Conservation (phyloP, 495 filamentous ascomycete species). For the Sordaria brevicollis region DNA sequence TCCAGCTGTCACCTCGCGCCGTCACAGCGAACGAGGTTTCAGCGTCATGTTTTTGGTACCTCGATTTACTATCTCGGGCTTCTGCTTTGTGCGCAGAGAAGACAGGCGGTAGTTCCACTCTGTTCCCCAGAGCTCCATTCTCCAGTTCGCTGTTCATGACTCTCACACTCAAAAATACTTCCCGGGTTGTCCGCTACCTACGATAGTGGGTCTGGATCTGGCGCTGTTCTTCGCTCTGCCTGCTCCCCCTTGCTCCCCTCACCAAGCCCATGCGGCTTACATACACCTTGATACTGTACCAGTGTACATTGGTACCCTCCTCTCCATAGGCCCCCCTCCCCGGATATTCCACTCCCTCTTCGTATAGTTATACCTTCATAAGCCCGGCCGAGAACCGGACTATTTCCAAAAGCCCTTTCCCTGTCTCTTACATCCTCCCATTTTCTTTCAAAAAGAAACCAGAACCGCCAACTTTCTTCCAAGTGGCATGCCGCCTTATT, state of each 20-base stretch:
- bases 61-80: neutral
- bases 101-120: neutral
- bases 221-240: neutral
- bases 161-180: neutral
- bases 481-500: slow-evolving; percentile 69
- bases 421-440: slow-evolving; percentile 3
- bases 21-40: neutral
- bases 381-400: neutral
- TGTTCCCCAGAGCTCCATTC: neutral
- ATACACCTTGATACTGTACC: neutral
- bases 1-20: neutral
- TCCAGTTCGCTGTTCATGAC: neutral
- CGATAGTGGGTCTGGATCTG: neutral
- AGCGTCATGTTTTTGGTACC: neutral
- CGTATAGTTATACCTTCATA: neutral
- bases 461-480: slow-evolving; percentile 7
- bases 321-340: neutral
- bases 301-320: neutral
- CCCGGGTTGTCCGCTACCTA: neutral
- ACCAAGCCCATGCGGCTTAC: neutral
- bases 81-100: neutral
- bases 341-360: neutral
- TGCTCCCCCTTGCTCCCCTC: neutral
- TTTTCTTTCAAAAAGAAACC: neutral
- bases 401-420: slow-evolving; percentile 7